Evolutionary conservation across 2,329 filamentous ascomycete genomes (phyloP).

Genomic region (Macrophomina phaseolina): DNA sequence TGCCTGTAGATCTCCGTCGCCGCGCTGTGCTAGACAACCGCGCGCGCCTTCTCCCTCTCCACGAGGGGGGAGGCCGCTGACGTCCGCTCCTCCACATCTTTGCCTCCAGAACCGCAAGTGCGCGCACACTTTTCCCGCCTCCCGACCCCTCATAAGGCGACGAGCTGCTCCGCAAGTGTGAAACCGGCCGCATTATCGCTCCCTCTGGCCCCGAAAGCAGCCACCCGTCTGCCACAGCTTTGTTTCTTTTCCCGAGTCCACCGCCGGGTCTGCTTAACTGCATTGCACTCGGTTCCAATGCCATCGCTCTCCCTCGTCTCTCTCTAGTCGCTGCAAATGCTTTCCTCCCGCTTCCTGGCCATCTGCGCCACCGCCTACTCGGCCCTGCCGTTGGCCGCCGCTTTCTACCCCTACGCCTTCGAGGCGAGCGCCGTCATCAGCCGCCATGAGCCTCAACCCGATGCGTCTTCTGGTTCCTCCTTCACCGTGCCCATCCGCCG

Average conservation of each 20-base stretch:
- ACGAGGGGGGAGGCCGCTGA: not conserved
- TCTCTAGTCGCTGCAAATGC: conserved; percentile 7
- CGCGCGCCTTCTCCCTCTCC: conserved; percentile 8
- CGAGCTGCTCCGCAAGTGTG: not conserved
- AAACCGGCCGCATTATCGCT: conserved; percentile 8
- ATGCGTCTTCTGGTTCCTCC: conserved; percentile 24
- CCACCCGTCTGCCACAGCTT: not conserved
- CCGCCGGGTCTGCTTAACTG: conserved; percentile 27
- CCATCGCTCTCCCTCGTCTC: conserved; percentile 1
- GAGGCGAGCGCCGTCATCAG: conserved; percentile 27
- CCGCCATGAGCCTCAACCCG: not conserved
- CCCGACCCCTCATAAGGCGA: not conserved
- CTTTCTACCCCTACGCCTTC: conserved; percentile 44
- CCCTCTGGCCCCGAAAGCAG: conserved; percentile 13
- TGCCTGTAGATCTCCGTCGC: conserved; percentile 13
- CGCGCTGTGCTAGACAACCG: conserved; percentile 17
- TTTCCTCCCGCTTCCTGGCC: not conserved
- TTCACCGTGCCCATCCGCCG: conserved; percentile 40
- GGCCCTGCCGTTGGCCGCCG: conserved; percentile 31
- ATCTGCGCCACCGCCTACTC: not conserved
- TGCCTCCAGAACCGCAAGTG: not conserved
- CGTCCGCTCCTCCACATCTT: conserved; percentile 16
- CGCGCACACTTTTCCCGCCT: conserved; percentile 14
- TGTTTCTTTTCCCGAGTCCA: not conserved
- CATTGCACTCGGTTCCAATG: conserved; percentile 25